phyloP scores from a whole-genome alignment of 1,284 basidiomycete species.

The Fomitopsis palustris region DNA sequence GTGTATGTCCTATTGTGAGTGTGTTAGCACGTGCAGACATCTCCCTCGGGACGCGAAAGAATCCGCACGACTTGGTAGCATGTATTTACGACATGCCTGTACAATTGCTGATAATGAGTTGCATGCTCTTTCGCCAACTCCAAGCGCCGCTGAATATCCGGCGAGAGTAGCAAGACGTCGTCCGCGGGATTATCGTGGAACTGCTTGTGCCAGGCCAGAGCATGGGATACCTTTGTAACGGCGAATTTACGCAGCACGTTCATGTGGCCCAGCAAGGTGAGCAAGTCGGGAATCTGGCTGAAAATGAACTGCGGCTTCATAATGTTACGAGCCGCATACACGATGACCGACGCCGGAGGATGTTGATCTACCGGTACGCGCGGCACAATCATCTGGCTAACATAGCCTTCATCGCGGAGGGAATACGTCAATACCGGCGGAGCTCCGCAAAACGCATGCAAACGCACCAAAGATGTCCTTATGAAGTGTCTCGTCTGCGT shows the following conservation, averaged over 20 bases:
- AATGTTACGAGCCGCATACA: slow-evolving; percentile 16
- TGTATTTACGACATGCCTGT: neutral
- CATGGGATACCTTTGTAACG: neutral
- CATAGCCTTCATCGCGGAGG: neutral
- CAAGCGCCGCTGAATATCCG: neutral
- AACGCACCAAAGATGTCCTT: slow-evolving; percentile 7
- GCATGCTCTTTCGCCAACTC: neutral
- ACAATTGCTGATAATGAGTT: neutral
- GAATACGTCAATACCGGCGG: too few species aligned
- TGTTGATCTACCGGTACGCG: neutral
- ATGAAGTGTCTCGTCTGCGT: slow-evolving; percentile 2
- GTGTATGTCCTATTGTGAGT: slow-evolving; percentile 11
- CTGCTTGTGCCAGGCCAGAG: slow-evolving; percentile 1
- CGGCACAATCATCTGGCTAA: neutral
- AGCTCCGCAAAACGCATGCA: too few species aligned
- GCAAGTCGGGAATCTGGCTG: slow-evolving; percentile 11
- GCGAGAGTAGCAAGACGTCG: neutral
- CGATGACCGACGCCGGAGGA: slow-evolving; percentile 12
- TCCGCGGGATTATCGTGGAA: neutral
- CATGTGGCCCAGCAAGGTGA: slow-evolving; percentile 9
- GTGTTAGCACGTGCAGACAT: neutral
- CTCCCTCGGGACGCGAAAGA: neutral
- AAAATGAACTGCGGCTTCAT: slow-evolving; percentile 11
- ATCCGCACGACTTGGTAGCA: neutral
- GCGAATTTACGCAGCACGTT: slow-evolving; percentile 5